These are phyloP conservation scores for Russula griseocarnosa DNA, from an alignment of 768 basidiomycete genomes.

Conservation along the genomic window DNA sequence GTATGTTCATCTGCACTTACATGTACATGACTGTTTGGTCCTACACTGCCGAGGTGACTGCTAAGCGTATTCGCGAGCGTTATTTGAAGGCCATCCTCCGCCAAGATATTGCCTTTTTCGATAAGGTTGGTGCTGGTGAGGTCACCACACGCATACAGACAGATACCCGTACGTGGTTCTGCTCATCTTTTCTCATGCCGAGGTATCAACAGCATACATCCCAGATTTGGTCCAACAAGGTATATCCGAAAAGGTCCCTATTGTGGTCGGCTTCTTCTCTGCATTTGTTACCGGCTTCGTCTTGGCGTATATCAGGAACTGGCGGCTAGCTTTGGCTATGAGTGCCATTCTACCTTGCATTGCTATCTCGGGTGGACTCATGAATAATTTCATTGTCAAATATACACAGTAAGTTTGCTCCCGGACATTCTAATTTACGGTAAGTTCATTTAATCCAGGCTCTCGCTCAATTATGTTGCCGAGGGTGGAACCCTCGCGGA, in stretches of 20 bases:
- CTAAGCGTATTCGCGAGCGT: constrained; percentile 78
- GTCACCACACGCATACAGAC: constrained; percentile 91
- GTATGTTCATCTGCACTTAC: constrained; percentile 70
- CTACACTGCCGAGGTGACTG: constrained; percentile 76
- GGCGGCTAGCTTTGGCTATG: constrained; percentile 83
- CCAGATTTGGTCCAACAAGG: constrained; percentile 87
- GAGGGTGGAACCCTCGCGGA: constrained; percentile 78
- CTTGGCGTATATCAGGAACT: constrained; percentile 62
- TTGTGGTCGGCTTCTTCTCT: constrained; percentile 57
- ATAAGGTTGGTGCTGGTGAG: constrained; percentile 88
- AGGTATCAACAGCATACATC: background rate
- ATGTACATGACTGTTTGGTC: constrained; percentile 68
- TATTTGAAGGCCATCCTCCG: constrained; percentile 79
- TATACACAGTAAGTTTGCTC: constrained; percentile 54
- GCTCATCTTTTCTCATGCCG: background rate
- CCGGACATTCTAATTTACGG: background rate
- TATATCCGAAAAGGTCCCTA: constrained; percentile 83
- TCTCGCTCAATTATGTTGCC: constrained; percentile 67
- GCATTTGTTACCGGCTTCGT: constrained; percentile 81
- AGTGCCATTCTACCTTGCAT: constrained; percentile 83
- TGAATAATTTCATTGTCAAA: constrained; percentile 62
- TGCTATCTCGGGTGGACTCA: constrained; percentile 60
- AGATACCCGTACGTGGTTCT: constrained; percentile 60
- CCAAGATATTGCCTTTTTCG: constrained; percentile 88
- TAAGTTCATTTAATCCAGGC: constrained; percentile 36